Conservation (phyloP, 768 basidiomycete genomes). For the Tylopilus cervinicoccineus region DNA sequence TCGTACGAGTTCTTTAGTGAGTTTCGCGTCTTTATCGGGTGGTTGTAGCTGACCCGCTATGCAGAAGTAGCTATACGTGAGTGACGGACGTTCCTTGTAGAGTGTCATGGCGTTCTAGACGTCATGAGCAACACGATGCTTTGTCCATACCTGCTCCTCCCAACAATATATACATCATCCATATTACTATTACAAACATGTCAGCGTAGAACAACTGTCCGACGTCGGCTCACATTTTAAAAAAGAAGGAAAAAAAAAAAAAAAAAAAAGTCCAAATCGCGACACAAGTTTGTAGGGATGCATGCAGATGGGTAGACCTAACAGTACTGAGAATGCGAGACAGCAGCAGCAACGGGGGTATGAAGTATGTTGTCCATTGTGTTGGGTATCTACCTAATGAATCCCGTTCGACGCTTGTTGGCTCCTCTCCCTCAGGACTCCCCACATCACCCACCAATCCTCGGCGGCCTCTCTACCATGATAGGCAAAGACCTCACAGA, state of each 20-base stretch:
- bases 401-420: constrained; percentile 5
- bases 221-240: too few species aligned
- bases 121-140: constrained; percentile 5
- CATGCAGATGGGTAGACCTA: background rate
- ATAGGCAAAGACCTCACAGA: constrained; percentile 50
- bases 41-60: constrained; percentile 11
- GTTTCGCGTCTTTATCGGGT: constrained; percentile 32
- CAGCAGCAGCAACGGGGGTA: constrained; percentile 1
- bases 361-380: constrained; percentile 4
- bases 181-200: constrained; percentile 8
- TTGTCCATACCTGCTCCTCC: constrained; percentile 3
- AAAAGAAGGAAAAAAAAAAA: too few species aligned
- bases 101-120: constrained; percentile 5
- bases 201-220: background rate
- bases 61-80: constrained; percentile 65
- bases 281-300: background rate
- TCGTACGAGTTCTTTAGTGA: constrained; percentile 98
- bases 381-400: constrained; percentile 9
- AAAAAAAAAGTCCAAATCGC: too few species aligned
- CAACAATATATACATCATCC: constrained; percentile 15
- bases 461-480: constrained; percentile 56
- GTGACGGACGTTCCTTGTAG: constrained; percentile 21
- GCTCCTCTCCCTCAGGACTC: constrained; percentile 41
- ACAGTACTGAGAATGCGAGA: background rate
- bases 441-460: constrained; percentile 67